Evolutionary conservation across 2,329 filamentous ascomycete species (phyloP), one percentile per base, ranked within the genome.

Genomic region (Talaromyces islandicus): DNA sequence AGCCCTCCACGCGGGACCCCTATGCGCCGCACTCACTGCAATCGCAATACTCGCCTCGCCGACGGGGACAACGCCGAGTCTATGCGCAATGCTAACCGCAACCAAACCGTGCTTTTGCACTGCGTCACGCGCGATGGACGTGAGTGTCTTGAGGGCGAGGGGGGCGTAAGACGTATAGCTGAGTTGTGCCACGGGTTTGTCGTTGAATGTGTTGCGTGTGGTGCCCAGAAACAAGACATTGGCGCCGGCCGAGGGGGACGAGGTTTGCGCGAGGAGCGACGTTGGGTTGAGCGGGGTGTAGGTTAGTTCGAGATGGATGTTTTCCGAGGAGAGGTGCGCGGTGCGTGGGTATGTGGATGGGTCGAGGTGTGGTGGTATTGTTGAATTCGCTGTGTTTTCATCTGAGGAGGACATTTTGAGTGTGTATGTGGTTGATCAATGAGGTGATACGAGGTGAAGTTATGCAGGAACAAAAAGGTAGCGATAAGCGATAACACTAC

Each of bases 21-120:
- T 82, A 77, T 97, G 94, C 38, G 89, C 86, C 29, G 90, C 83
- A 50, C 90, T 92, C 4, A 97, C 89, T 1, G 91, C 90, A 67
- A 97, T 92, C 59, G 95, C 78, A 63, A 99, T 93, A 71, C 91
- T 96, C 77, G 97, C 92, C 75, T 97, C 91, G n/a, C 87, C 89
- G 59, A 97, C 88, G 2, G 91, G 90, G 17, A 97, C 93, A 21
- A 85, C 82, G 0, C 94, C 94, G 3, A 97, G 81, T 4, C 93
- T 85, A 76, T 97, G 94, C 14, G 89, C 81, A 73, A 97, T 89
- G 55, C 88, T 86, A 61, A 97, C 86, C 7, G 85, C 88, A 41
- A 84, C 83, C 19, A 96, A 82, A 0, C 73, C 76, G 71, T 96
- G 86, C 65, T 75, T 69, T 17, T 76, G 75, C 4, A 79, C 73